Evolutionary conservation across 2,329 filamentous ascomycete species (phyloP), one percentile per base, ranked within the genome.

Genomic region (Hymenoscyphus albidus): DNA sequence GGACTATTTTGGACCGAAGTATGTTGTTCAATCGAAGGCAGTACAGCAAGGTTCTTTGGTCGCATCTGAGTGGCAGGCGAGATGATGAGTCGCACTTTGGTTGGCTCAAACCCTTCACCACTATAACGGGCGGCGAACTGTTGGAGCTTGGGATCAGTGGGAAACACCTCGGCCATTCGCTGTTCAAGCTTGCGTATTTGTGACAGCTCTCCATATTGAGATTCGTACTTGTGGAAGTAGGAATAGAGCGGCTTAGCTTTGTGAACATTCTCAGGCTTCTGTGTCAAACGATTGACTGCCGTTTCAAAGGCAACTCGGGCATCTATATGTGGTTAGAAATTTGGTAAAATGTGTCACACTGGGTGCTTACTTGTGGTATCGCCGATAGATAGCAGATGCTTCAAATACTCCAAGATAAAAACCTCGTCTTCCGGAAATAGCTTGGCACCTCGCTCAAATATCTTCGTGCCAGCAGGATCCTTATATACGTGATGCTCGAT

Each of bases 401-500:
- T 97, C 72, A 99, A 83, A 76, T 99, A 98, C 77, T 98, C 93
- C 61, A 99, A 84, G 68, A 96, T 92, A 78, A 98, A 98, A 64
- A 88, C 84, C 76, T 97, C 93, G 73, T 98, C 94, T 59, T 96
- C 92, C 0, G 94, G 94, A 74, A 98, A 99, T 13, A 99, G 82
- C 74, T 92, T 95, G 68, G 94, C 88, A 22, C 95, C 95, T 57
- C 94, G 90, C 75, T 99, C 95, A 70, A 98, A 96, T 66, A 99
- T 98, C 79, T 95, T 97, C 55, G 90, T 91, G 1, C 93, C 94
- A 0, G 95, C 92, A 0, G 89, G 86, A 72, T 98, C 95, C 74
- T 96, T 95, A 78, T 99, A 99, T 70, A 96, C 96, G 71, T 96
- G 89, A 75, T 95, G 94, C 76, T 99, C 95, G 74, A 99, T 91